Conservation (phyloP, 2,329 filamentous ascomycete genomes). For the Colletotrichum zoysiae region DNA sequence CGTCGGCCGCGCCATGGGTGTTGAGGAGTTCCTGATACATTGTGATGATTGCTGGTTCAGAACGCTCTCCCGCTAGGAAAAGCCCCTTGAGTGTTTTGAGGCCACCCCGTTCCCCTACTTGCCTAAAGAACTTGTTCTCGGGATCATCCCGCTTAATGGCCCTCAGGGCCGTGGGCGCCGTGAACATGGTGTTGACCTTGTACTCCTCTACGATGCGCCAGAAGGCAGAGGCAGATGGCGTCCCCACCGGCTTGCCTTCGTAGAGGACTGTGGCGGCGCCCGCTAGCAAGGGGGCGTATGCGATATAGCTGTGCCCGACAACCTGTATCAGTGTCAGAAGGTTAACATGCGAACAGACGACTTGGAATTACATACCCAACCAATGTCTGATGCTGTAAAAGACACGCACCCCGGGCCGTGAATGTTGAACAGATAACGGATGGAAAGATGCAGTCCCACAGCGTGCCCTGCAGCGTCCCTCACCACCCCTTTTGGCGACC, state of each 20-base stretch:
- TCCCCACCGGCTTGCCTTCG: constrained; percentile 94
- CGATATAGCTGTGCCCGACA: constrained; percentile 82
- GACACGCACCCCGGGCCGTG: constrained; percentile 84
- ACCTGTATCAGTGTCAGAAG: constrained; percentile 24
- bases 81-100: constrained; percentile 79
- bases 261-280: constrained; percentile 90
- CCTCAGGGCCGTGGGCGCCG: constrained; percentile 87
- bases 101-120: constrained; percentile 75
- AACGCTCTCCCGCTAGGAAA: constrained; percentile 90
- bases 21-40: constrained; percentile 82
- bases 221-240: constrained; percentile 87
- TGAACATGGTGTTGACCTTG: constrained; percentile 86
- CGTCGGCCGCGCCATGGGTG: constrained; percentile 73
- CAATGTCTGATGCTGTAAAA: constrained; percentile 85
- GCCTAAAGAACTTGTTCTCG: constrained; percentile 73
- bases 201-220: constrained; percentile 91
- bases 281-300: constrained; percentile 87
- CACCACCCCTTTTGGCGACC: constrained; percentile 84
- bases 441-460: constrained; percentile 84
- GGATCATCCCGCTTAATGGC: constrained; percentile 91
- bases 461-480: constrained; percentile 88
- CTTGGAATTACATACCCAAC: constrained; percentile 72
- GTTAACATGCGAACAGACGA: not conserved
- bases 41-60: constrained; percentile 85
- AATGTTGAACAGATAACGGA: constrained; percentile 85